phyloP scores from a whole-genome alignment of 192 early-diverging fungal species.

The Backusella liffmaniae region DNA sequence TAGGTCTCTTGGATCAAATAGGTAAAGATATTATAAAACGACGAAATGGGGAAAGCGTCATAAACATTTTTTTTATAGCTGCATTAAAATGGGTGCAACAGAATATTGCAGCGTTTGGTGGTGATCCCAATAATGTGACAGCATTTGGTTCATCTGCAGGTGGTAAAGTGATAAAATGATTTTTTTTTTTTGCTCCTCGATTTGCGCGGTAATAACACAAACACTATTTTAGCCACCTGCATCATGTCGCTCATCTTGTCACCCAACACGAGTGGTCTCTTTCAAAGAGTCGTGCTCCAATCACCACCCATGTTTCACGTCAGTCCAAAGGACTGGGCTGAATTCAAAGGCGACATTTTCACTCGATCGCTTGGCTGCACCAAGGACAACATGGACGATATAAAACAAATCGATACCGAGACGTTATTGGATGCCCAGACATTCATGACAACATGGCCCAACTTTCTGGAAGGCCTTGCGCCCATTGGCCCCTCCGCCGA shows the following conservation, averaged over 20 bases:
- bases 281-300: constrained; percentile 36
- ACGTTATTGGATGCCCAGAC: constrained; percentile 23
- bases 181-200: too few species aligned
- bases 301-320: constrained; percentile 33
- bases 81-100: constrained; percentile 58
- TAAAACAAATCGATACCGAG: constrained; percentile 4
- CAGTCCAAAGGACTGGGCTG: constrained; percentile 24
- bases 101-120: constrained; percentile 68
- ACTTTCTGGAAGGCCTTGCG: constrained; percentile 26
- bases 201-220: neutral
- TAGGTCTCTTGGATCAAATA: constrained; percentile 32
- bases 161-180: constrained; percentile 5
- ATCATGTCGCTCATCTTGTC: constrained; percentile 42
- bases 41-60: neutral
- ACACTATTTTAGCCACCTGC: constrained; percentile 20
- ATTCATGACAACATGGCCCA: constrained; percentile 30
- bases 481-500: constrained; percentile 26
- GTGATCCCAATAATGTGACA: constrained; percentile 55
- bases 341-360: constrained; percentile 20
- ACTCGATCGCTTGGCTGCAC: constrained; percentile 15
- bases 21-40: neutral
- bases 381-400: neutral
- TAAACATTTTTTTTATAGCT: neutral
- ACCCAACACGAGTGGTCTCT: constrained; percentile 38
- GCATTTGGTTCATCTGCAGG: constrained; percentile 62